Evolutionary conservation across 306 rosid species (phyloP).

Genomic region (Cicer pinnatifidum): DNA sequence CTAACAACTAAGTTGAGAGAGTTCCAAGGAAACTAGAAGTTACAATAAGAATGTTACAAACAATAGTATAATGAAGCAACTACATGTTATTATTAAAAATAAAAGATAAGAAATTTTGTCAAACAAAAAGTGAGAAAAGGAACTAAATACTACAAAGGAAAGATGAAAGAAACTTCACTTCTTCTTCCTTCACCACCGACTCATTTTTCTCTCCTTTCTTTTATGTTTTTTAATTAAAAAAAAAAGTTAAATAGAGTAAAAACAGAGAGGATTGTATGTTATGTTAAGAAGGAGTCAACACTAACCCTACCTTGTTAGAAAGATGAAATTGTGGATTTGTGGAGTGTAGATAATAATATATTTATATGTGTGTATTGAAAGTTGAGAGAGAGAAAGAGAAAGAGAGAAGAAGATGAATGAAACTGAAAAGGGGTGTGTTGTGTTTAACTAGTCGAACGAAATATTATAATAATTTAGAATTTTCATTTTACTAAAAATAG

Average conservation of each 20-base stretch:
- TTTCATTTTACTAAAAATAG: constrained; percentile 48
- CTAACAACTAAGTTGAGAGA: constrained; percentile 38
- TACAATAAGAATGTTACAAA: constrained; percentile 33
- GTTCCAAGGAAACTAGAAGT: constrained; percentile 50
- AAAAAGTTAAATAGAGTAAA: background rate
- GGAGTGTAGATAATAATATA: constrained; percentile 43
- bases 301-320: constrained; percentile 58
- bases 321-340: constrained; percentile 52
- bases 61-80: constrained; percentile 38
- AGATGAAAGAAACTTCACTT: background rate
- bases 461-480: constrained; percentile 39
- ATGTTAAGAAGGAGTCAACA: constrained; percentile 49
- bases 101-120: background rate
- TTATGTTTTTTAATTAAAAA: background rate
- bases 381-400: constrained; percentile 33
- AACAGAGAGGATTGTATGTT: constrained; percentile 42
- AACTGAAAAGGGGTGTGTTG: constrained; percentile 46
- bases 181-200: too few relatives aligned
- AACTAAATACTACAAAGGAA: background rate
- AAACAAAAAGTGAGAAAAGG: background rate
- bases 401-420: constrained; percentile 34
- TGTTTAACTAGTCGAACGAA: constrained; percentile 35
- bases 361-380: constrained; percentile 42
- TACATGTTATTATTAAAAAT: background rate
- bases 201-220: background rate